Base-by-base conservation (phyloP, 2,329 filamentous ascomycete species). In the Raffaelea arxii region DNA sequence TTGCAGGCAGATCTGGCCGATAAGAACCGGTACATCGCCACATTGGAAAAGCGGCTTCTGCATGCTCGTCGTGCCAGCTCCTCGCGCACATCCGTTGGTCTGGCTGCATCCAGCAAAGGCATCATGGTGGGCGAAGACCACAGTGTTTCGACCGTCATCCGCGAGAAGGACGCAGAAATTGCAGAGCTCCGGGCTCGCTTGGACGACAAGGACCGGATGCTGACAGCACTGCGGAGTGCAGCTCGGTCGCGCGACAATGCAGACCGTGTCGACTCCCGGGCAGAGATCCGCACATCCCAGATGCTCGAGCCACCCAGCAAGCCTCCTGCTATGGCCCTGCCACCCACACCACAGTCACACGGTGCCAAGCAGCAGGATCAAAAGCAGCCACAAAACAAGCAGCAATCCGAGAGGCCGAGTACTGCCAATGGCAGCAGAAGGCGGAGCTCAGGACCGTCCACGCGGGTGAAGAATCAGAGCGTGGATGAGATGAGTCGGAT, bases 1-100 rank as follows among this genome's bases (percentile, higher is more conserved):
- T 68, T 98, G 41, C 92, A 95, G 62, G 80, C 89, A n/a, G 92
- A 98, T 62, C 75, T 98, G 41, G 79, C 78, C n/a, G 92, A 98
- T 66, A 96, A 95, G 69, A 97, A 92, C 56, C 84, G 92, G 25
- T 98, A 98, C 63, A 97, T 97, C 55, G 77, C 85, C 24, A 97
- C 92, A 0, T 68, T 98, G 12, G 92, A 98, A 67, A 94, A 94
- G 65, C 80, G 92, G 23, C 71, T 98, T 2, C 71, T 97, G 27
- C 92, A 98, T 59, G 92, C 92, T 32, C 77, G 92, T 36, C 77
- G 91, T 41, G 88, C 89, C 1, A 96, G 90, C 64, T 89, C 94
- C 46, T 91, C 88, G 7, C 81, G 91, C 18, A 80, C 91, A 11
- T 94, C 89, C 6, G 78, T 85, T 49, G 84, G 84, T 1, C 77